Conservation (phyloP, 108 stramenopile genomes). For the Skeletonema costatum region DNA sequence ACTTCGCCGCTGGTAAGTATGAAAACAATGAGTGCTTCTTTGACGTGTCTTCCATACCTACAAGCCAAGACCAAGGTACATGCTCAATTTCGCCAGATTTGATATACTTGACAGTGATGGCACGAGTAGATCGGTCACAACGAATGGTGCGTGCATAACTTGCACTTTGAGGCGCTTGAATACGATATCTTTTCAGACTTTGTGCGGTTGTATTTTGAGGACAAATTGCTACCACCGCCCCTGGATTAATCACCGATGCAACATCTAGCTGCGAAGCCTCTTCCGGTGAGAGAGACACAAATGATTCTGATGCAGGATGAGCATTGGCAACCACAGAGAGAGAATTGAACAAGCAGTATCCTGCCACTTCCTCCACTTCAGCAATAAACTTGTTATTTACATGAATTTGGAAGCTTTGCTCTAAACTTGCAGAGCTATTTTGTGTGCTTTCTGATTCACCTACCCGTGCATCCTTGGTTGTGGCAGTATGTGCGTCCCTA, state of each 20-base stretch:
- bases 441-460: neutral
- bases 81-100: slow-evolving; percentile 19
- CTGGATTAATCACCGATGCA: slow-evolving; percentile 57
- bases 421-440: slow-evolving; percentile 29
- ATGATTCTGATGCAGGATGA: slow-evolving; percentile 60
- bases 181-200: slow-evolving; percentile 7
- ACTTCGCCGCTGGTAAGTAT: slow-evolving; percentile 54
- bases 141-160: slow-evolving; percentile 52
- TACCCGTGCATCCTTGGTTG: slow-evolving; percentile 2
- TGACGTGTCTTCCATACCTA: slow-evolving; percentile 61
- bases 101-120: slow-evolving; percentile 44
- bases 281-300: slow-evolving; percentile 49
- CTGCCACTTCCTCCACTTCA: slow-evolving; percentile 50
- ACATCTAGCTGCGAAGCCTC: slow-evolving; percentile 45
- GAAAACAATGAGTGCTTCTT: slow-evolving; percentile 37
- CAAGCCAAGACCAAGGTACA: slow-evolving; percentile 45
- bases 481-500: slow-evolving; percentile 41
- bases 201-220: slow-evolving; percentile 20
- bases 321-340: slow-evolving; percentile 56
- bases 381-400: slow-evolving; percentile 64
- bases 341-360: slow-evolving; percentile 54
- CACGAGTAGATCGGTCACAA: slow-evolving; percentile 49
- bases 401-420: slow-evolving; percentile 58
- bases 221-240: slow-evolving; percentile 51
- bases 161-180: neutral